Base-by-base conservation (phyloP, 805 yeast genomes). In the Sugiyamaella floridensis region DNA sequence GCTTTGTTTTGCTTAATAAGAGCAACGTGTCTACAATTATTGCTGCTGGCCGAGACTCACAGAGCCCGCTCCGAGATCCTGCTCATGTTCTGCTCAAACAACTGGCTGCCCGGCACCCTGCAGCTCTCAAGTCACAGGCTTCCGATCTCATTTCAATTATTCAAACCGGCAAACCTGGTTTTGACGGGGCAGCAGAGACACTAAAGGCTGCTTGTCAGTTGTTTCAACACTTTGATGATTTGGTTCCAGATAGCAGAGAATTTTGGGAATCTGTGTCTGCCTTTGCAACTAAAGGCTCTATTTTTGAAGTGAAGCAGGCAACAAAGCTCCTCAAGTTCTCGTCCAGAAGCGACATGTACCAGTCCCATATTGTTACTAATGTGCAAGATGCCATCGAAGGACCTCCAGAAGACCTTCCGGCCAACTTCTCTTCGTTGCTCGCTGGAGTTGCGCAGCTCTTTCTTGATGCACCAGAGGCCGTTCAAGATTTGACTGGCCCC, bases 241-340 rank as follows among this genome's bases (percentile, higher is more conserved):
- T 72, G 32, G 67, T 79, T 16, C 76, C 81, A 2, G 66, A 68
- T n/a, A 72, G 73, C 19, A 72, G 70, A 9, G 61, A 60, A 2
- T 80, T 83, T 56, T 58, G 71, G 14, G 75, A 76, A 8, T 67
- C 70, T 12, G 64, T 88, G 47, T 68, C 72, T 44, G 63, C 67
- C 1, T 67, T 83, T 26, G 78, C 85, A 0, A 56, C 70, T 0
- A 58, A 62, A 1, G 92, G 92, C 0, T 67, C 77, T 1, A 80
- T 86, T 1, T 43, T 61, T 9, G 88, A 83, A 59, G 83, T 92
- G 0, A 80, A 75, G 60, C 86, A 82, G 63, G 76, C 90, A 0
- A 69, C 80, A 8, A 82, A 80, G 61, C 68, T 86, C 6, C 55
- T 86, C 7, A 75, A 80, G 1, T 69, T 79, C n/a, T 67, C 76